phyloP scores from a whole-genome alignment of 352 stramenopile species.

The Phytophthora syringae region DNA sequence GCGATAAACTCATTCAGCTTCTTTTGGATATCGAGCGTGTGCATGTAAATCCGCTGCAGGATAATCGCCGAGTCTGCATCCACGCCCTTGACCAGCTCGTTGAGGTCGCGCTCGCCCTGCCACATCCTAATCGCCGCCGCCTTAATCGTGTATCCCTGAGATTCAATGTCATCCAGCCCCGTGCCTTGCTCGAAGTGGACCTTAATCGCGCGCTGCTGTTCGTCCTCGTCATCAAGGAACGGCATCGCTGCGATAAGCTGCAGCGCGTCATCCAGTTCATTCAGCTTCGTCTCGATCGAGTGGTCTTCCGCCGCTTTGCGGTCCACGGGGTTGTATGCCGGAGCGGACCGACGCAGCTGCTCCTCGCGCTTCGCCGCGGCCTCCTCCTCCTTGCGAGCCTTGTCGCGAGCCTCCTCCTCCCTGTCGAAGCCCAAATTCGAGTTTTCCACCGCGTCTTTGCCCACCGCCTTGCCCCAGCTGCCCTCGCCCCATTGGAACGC shows the following conservation, averaged over 20 bases:
- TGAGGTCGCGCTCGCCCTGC: slow-evolving; percentile 71
- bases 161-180: slow-evolving; percentile 71
- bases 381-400: slow-evolving; percentile 46
- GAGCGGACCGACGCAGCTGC: slow-evolving; percentile 43
- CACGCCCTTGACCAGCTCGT: slow-evolving; percentile 48
- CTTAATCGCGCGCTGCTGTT: slow-evolving; percentile 47
- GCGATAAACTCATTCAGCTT: slow-evolving; percentile 59
- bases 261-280: slow-evolving; percentile 71
- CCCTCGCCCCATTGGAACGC: slow-evolving; percentile 79
- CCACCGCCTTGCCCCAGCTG: slow-evolving; percentile 74
- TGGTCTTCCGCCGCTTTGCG: slow-evolving; percentile 41
- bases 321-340: slow-evolving; percentile 63
- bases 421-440: slow-evolving; percentile 72
- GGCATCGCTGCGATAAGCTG: slow-evolving; percentile 76
- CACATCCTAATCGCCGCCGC: slow-evolving; percentile 62
- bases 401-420: slow-evolving; percentile 53
- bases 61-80: slow-evolving; percentile 72
- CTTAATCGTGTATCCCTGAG: slow-evolving; percentile 61
- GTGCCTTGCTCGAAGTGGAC: slow-evolving; percentile 68
- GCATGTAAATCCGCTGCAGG: slow-evolving; percentile 77
- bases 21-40: slow-evolving; percentile 68
- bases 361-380: slow-evolving; percentile 44
- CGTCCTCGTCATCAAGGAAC: slow-evolving; percentile 72
- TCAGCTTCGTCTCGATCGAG: slow-evolving; percentile 59
- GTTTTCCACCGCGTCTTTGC: slow-evolving; percentile 65